Base-by-base conservation (phyloP, 257 asterid species). In the Solanum chmielewskii region DNA sequence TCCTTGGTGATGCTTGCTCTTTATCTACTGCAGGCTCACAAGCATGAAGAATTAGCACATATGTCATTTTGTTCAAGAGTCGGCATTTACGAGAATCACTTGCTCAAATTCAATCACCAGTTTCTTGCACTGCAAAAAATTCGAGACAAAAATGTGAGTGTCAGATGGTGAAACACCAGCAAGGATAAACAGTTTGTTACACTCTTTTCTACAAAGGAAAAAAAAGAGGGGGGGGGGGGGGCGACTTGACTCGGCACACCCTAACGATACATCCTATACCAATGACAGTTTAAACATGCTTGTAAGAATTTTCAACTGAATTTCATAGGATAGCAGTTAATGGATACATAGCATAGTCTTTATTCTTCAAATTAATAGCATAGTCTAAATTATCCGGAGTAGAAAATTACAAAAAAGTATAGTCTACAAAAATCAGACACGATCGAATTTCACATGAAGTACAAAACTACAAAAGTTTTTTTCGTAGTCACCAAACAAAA, bases 61-160 rank as follows among this genome's bases (percentile, higher is more conserved):
- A 95, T 13, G 52, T 89, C 99, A 25, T 91, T 92, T 68, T 89
- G 88, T 90, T 96, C 98, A 88, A 96, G 90, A 93, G 27, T 97
- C 97, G 0, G 98, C 97, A 39, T 96, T 94, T 49, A 92, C 83
- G 12, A 97, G 95, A 89, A 97, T 89, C 84, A 93, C 49, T 23
- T 98, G 98, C 1, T 92, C 95, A 76, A 95, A 97, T 92, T 96
- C 98, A 71, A 96, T 92, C 7, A 96, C 99, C 73, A 97, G 83
- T 89, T 89, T 93, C 95, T 97, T 96, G 74, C 99, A 97, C 98
- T 97, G 95, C 90, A 88, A 81, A 83, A 90, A 44, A 44, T 15
- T 25, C 16, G 7, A 2, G 20, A 74, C 27, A n/a, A 7, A 75
- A 47, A 56, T 88, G 5, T 45, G 11, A 77, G 71, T 45, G 62